Percentiles rank a stretch among this genome's conserved stretches.
These are phyloP conservation scores for Fistulifera solaris DNA, from an alignment of 108 stramenopile species.

Conservation along the genomic window DNA sequence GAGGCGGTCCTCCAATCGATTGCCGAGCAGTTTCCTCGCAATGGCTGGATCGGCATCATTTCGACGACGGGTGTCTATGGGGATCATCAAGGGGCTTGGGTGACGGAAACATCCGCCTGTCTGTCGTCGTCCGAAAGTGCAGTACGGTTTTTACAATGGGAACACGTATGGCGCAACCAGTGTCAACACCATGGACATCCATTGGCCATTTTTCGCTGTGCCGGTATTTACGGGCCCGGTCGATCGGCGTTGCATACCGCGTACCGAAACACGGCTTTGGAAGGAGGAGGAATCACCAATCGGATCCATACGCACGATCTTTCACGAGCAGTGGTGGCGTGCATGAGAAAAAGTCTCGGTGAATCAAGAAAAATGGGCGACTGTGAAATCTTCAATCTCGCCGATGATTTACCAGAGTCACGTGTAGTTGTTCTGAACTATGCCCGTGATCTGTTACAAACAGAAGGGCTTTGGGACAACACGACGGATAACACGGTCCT, in stretches of 20 bases:
- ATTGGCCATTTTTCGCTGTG: conserved; percentile 58
- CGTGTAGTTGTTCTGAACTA: conserved; percentile 36
- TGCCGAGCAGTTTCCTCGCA: conserved; percentile 4
- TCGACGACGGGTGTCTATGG: conserved; percentile 78
- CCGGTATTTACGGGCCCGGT: conserved; percentile 56
- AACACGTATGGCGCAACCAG: too few relatives aligned
- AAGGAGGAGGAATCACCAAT: conserved; percentile 23
- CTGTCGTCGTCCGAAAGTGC: conserved; percentile 7
- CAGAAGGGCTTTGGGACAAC: conserved; percentile 7
- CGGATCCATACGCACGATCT: conserved; percentile 64
- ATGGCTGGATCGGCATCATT: conserved; percentile 44
- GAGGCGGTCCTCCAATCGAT: neutral
- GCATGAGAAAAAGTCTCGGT: conserved; percentile 18
- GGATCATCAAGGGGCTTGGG: conserved; percentile 65
- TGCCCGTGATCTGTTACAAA: conserved; percentile 22
- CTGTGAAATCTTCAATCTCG: conserved; percentile 42
- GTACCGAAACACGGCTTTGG: conserved; percentile 4
- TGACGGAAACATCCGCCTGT: conserved; percentile 45
- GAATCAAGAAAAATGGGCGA: neutral
- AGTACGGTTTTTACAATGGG: too few relatives aligned
- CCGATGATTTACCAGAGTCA: conserved; percentile 53
- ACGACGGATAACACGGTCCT: neutral
- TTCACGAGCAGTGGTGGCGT: conserved; percentile 33
- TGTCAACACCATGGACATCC: too few relatives aligned
- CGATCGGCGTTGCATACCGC: conserved; percentile 65